phyloP scores from a whole-genome alignment of 192 early-diverging fungal genomes.

The Entrophospora sp. region DNA sequence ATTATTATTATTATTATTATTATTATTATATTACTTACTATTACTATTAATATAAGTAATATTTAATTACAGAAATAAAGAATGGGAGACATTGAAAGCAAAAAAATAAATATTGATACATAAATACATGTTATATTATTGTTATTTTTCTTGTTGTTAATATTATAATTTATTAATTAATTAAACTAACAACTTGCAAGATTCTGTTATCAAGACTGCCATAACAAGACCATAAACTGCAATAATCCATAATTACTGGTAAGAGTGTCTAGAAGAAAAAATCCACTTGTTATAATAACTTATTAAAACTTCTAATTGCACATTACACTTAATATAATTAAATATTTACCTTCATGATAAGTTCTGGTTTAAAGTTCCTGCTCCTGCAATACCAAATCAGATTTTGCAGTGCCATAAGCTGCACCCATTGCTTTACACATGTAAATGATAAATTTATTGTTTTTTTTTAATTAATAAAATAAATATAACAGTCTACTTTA shows the following conservation, averaged over 20 bases:
- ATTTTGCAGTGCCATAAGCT: slow-evolving; percentile 95
- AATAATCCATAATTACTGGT: slow-evolving; percentile 98
- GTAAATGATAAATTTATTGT: background rate
- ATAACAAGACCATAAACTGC: slow-evolving; percentile 96
- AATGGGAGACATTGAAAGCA: slow-evolving; percentile 18
- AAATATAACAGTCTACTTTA: background rate
- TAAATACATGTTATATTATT: background rate
- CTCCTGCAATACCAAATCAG: slow-evolving; percentile 89
- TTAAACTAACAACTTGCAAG: slow-evolving; percentile 44
- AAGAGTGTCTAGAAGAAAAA: slow-evolving; percentile 52
- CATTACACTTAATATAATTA: too few relatives aligned
- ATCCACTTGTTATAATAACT: background rate
- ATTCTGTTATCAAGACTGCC: slow-evolving; percentile 77
- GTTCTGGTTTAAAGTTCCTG: slow-evolving; percentile 89
- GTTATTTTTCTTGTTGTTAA: too few relatives aligned
- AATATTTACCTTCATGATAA: slow-evolving; percentile 63
- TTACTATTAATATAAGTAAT: too few relatives aligned
- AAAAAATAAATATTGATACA: background rate
- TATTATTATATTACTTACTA: too few relatives aligned
- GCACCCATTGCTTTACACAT: slow-evolving; percentile 71
- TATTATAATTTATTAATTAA: slow-evolving; percentile 24
- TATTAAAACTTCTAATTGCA: too few relatives aligned
- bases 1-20: too few relatives aligned
- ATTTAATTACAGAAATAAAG: background rate
- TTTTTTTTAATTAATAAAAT: background rate